Evolutionary conservation across 1,284 basidiomycete species (phyloP).

Genomic region (Mycena sp.): DNA sequence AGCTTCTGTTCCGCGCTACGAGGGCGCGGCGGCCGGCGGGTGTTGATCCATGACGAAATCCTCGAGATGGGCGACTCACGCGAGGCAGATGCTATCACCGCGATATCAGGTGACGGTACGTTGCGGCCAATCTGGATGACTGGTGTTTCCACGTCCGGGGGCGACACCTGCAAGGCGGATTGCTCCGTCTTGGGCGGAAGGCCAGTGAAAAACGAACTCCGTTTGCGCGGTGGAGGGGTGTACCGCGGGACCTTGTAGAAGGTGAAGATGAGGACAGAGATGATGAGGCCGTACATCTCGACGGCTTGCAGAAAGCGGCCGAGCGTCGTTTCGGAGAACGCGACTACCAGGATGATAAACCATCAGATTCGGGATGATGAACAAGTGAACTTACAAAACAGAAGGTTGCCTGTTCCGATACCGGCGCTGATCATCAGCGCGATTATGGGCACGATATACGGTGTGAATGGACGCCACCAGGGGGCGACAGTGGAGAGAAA

Average conservation of each 20-base stretch:
- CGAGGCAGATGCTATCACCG: conserved; percentile 24
- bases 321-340: conserved; percentile 72
- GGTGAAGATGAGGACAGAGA: conserved; percentile 62
- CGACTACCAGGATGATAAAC: conserved; percentile 52
- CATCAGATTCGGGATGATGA: conserved; percentile 13
- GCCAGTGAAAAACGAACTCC: conserved; percentile 22
- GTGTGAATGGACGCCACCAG: conserved; percentile 53
- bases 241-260: conserved; percentile 52
- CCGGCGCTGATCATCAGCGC: conserved; percentile 62
- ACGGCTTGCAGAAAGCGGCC: conserved; percentile 77
- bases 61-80: conserved; percentile 37
- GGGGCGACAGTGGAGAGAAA: conserved; percentile 52
- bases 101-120: conserved; percentile 26
- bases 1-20: conserved; percentile 41
- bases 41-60: conserved; percentile 47
- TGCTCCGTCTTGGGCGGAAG: conserved; percentile 13
- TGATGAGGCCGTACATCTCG: conserved; percentile 70
- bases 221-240: conserved; percentile 2
- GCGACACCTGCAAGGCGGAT: conserved; percentile 31
- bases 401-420: conserved; percentile 64
- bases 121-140: conserved; percentile 7
- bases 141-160: background rate
- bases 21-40: conserved; percentile 36
- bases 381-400: conserved; percentile 59
- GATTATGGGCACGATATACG: conserved; percentile 61